Percentiles rank a stretch among this genome's conserved stretches.
Evolutionary conservation across 148 eudicot species (phyloP).

Genomic region (Silene latifolia): DNA sequence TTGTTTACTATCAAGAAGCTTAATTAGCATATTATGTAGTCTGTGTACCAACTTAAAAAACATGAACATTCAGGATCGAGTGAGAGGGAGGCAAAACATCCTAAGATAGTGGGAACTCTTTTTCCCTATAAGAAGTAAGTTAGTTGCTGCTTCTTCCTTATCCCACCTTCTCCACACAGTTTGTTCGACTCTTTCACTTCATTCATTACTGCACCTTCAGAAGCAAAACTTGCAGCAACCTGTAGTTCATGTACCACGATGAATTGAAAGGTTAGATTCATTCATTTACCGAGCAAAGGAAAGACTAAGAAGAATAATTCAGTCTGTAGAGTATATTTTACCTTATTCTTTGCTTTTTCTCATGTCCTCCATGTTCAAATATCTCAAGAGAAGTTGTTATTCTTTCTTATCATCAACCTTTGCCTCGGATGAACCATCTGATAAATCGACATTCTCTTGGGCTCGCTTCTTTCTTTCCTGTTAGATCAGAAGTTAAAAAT

Average conservation of each 20-base stretch:
- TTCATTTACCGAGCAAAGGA: neutral
- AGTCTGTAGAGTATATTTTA: conserved; percentile 15
- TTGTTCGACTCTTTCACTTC: conserved; percentile 92
- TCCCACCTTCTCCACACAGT: no score
- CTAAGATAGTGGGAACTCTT: no score
- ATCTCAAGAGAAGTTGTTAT: conserved; percentile 52
- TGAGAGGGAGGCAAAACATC: neutral
- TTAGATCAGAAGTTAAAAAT: neutral
- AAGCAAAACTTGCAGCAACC: conserved; percentile 90
- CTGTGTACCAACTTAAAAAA: neutral
- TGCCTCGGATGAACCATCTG: conserved; percentile 35
- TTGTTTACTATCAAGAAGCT: neutral
- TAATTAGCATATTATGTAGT: neutral
- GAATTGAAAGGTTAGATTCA: neutral
- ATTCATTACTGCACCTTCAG: conserved; percentile 75
- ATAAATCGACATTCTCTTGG: conserved; percentile 45
- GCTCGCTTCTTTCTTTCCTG: conserved; percentile 62
- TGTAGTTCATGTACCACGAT: conserved; percentile 21
- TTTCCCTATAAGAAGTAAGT: no score
- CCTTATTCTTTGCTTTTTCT: conserved; percentile 90
- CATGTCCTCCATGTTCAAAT: conserved; percentile 90
- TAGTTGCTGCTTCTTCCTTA: no score
- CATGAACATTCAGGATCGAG: conserved; percentile 6
- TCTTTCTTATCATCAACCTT: conserved; percentile 52
- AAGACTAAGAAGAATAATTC: no score